phyloP scores from a whole-genome alignment of 2,329 filamentous ascomycete genomes.

The Botrytis elliptica region DNA sequence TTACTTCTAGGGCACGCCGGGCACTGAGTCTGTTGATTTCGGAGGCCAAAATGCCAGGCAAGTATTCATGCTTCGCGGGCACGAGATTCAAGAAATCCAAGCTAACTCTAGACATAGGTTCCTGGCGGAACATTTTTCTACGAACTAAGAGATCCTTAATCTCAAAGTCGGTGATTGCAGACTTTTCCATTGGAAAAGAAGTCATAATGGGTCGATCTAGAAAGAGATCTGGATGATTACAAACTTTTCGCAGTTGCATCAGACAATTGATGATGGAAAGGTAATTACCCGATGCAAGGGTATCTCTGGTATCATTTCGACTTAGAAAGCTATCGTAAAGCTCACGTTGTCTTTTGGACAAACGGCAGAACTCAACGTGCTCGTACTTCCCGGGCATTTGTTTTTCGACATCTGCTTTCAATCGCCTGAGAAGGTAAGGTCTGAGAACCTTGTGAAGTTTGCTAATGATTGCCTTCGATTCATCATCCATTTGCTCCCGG shows the following conservation, averaged over 20 bases:
- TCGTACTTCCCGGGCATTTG: slow-evolving; percentile 99
- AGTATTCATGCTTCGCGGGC: slow-evolving; percentile 66
- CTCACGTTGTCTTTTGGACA: slow-evolving; percentile 93
- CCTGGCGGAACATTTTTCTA: slow-evolving; percentile 59
- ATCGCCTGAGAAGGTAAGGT: slow-evolving; percentile 82
- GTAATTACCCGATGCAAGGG: slow-evolving; percentile 88
- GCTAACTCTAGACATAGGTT: slow-evolving; percentile 64
- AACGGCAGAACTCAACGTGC: slow-evolving; percentile 90
- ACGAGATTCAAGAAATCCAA: slow-evolving; percentile 77
- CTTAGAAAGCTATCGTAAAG: slow-evolving; percentile 96
- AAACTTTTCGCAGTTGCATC: slow-evolving; percentile 96
- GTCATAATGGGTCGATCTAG: slow-evolving; percentile 95
- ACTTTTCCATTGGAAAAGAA: slow-evolving; percentile 86
- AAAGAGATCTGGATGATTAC: slow-evolving; percentile 96
- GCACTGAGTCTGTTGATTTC: slow-evolving; percentile 66
- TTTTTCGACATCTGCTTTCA: slow-evolving; percentile 97
- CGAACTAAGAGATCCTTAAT: slow-evolving; percentile 70
- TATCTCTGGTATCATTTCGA: slow-evolving; percentile 83
- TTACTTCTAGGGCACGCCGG: slow-evolving; percentile 65
- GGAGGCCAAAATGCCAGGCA: slow-evolving; percentile 55
- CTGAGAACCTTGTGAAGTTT: slow-evolving; percentile 93
- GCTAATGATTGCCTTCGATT: slow-evolving; percentile 85
- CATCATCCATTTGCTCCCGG: slow-evolving; percentile 88
- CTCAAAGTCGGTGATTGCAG: slow-evolving; percentile 72
- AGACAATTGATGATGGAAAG: slow-evolving; percentile 97